A percentile compares a stretch with the other conserved stretches of the same genome.
phyloP scores from a whole-genome alignment of 2,329 filamentous ascomycete genomes.

The Colletotrichum camelliae region DNA sequence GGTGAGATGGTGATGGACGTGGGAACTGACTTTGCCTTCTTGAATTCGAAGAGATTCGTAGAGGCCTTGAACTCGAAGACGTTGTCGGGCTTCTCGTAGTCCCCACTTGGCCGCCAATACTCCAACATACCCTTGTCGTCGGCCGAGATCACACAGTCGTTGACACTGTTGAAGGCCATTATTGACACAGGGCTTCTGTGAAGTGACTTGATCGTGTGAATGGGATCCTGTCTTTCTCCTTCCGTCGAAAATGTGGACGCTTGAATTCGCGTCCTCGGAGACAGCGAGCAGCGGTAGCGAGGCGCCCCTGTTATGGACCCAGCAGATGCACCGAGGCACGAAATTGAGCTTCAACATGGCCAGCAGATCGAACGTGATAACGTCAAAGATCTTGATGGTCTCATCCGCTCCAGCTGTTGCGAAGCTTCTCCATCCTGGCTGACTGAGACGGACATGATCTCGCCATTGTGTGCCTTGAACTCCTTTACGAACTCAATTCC shows the following conservation, averaged over 20 bases:
- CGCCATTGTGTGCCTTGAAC: conserved; percentile 87
- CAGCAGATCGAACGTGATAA: conserved; percentile 86
- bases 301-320: conserved; percentile 88
- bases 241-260: conserved; percentile 87
- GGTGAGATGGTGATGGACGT: conserved; percentile 85
- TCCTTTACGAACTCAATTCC: conserved; percentile 98
- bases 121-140: conserved; percentile 95
- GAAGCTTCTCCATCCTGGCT: conserved; percentile 91
- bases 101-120: conserved; percentile 86
- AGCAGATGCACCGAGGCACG: conserved; percentile 81
- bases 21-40: conserved; percentile 88
- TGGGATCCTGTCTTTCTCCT: conserved; percentile 77
- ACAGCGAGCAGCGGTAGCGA: conserved; percentile 86
- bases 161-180: conserved; percentile 88
- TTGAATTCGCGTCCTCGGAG: conserved; percentile 73
- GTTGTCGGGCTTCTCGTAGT: conserved; percentile 87
- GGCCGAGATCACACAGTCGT: conserved; percentile 88
- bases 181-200: conserved; percentile 82
- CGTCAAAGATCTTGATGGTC: conserved; percentile 81
- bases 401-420: conserved; percentile 84
- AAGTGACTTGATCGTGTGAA: conserved; percentile 80
- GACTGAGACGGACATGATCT: conserved; percentile 82
- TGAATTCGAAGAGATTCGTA: conserved; percentile 96
- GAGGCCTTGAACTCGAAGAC: conserved; percentile 94
- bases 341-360: conserved; percentile 82